Conservation (phyloP, 257 asterid genomes). For the Rehmannia glutinosa region DNA sequence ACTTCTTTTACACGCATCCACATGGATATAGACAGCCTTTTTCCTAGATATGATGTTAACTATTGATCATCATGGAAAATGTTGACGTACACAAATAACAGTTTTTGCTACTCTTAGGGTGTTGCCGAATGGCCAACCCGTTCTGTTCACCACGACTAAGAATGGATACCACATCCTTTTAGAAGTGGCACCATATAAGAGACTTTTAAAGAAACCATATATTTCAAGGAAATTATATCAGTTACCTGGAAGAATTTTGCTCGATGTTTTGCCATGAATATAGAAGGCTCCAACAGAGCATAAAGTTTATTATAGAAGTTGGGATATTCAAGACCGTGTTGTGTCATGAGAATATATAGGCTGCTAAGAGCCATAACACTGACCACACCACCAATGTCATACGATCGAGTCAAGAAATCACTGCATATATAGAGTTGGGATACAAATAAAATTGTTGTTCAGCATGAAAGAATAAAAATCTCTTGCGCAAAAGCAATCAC, state of each 20-base stretch:
- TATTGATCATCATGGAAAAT: too few species aligned
- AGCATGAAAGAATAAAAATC: conserved; percentile 12
- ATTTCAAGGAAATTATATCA: not conserved
- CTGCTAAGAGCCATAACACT: conserved; percentile 98
- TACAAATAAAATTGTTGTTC: not conserved
- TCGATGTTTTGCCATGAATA: conserved; percentile 85
- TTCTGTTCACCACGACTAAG: not conserved
- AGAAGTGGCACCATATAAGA: not conserved
- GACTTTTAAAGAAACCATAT: not conserved
- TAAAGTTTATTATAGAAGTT: conserved; percentile 87
- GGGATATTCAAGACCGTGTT: conserved; percentile 93
- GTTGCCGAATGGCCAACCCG: not conserved
- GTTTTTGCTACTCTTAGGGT: not conserved
- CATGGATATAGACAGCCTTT: not conserved
- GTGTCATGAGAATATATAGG: conserved; percentile 82
- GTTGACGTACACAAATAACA: not conserved
- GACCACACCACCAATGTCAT: conserved; percentile 92
- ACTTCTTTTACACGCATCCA: not conserved
- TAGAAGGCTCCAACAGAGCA: conserved; percentile 79
- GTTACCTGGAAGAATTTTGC: conserved; percentile 82
- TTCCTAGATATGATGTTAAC: not conserved
- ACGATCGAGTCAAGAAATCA: conserved; percentile 92
- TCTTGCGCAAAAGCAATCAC: conserved; percentile 7
- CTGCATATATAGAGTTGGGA: conserved; percentile 37
- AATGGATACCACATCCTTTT: not conserved